phyloP scores from a whole-genome alignment of 345 rosid species.

The Excoecaria agallocha region DNA sequence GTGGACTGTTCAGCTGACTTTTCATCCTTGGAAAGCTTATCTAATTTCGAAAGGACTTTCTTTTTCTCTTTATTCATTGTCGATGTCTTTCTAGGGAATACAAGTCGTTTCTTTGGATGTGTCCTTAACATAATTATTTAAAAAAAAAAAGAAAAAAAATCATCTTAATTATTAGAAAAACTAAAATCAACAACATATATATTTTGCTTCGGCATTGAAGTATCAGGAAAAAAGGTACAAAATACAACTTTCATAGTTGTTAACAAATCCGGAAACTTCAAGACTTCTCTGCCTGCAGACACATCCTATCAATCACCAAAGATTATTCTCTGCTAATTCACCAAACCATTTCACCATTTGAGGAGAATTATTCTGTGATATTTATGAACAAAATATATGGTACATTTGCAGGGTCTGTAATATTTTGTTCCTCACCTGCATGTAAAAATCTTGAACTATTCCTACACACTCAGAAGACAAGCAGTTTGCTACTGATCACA shows the following conservation, averaged over 20 bases:
- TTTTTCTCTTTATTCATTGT: conserved; percentile 74
- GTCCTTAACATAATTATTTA: conserved; percentile 24
- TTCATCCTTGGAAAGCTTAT: conserved; percentile 39
- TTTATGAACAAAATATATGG: not conserved
- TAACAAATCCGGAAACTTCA: no score
- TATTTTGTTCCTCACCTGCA: not conserved
- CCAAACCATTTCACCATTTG: no score
- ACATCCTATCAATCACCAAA: no score
- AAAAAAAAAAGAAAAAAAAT: not conserved
- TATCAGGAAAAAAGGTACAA: no score
- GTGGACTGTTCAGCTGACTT: conserved; percentile 43
- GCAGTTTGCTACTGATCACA: not conserved
- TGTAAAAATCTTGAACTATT: not conserved
- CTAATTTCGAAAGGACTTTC: conserved; percentile 48
- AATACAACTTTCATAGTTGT: no score
- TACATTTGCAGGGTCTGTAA: not conserved
- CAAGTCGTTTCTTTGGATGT: conserved; percentile 55
- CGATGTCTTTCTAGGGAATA: conserved; percentile 64
- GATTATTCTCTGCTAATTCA: no score
- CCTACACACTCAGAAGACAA: not conserved
- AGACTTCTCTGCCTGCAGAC: no score
- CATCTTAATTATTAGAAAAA: not conserved
- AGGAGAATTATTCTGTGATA: not conserved
- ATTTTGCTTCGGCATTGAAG: not conserved
- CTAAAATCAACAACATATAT: not conserved